A percentile compares a stretch with the other conserved stretches of the same genome.
phyloP scores from a whole-genome alignment of 2,329 filamentous ascomycete genomes.

The Trichoderma sp. region DNA sequence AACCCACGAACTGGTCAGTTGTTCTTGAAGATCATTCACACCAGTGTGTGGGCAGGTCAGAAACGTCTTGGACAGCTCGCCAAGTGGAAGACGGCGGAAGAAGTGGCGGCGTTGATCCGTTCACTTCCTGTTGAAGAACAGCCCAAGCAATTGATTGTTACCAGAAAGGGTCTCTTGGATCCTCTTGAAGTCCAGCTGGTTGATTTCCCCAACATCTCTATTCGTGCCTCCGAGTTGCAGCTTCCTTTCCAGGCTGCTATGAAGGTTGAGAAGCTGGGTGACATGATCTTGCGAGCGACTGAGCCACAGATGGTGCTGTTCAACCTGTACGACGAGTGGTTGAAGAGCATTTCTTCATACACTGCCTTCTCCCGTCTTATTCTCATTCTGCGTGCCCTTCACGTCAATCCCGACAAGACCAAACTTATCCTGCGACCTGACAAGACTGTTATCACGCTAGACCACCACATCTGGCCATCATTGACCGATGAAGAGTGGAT shows the following conservation, averaged over 20 bases:
- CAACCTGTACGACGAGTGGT: conserved; percentile 98
- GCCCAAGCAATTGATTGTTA: conserved; percentile 97
- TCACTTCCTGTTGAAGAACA: conserved; percentile 97
- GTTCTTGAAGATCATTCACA: conserved; percentile 99
- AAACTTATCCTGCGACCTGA: conserved; percentile 93
- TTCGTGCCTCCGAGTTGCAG: conserved; percentile 93
- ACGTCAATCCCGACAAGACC: conserved; percentile 98
- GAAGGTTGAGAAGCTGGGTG: conserved; percentile 98
- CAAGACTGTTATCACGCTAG: conserved; percentile 96
- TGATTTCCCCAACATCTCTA: conserved; percentile 98
- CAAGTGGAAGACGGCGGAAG: conserved; percentile 99
- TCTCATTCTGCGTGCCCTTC: conserved; percentile 86
- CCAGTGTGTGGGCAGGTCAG: conserved; percentile 97
- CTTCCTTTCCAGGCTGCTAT: conserved; percentile 98
- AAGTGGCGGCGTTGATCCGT: conserved; percentile 95
- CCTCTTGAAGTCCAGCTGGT: conserved; percentile 95
- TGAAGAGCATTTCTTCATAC: conserved; percentile 97
- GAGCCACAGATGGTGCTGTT: conserved; percentile 99
- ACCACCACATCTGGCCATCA: conserved; percentile 98
- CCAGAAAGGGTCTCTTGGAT: conserved; percentile 93
- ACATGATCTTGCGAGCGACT: conserved; percentile 97
- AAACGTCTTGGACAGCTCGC: conserved; percentile 97
- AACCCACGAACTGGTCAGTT: conserved; percentile 97
- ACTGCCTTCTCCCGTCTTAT: conserved; percentile 96
- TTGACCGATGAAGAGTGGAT: conserved; percentile 97